A percentile compares a stretch with the other conserved stretches of the same genome.
phyloP scores from a whole-genome alignment of 805 yeast genomes.

The Zygotorulaspora sp. region DNA sequence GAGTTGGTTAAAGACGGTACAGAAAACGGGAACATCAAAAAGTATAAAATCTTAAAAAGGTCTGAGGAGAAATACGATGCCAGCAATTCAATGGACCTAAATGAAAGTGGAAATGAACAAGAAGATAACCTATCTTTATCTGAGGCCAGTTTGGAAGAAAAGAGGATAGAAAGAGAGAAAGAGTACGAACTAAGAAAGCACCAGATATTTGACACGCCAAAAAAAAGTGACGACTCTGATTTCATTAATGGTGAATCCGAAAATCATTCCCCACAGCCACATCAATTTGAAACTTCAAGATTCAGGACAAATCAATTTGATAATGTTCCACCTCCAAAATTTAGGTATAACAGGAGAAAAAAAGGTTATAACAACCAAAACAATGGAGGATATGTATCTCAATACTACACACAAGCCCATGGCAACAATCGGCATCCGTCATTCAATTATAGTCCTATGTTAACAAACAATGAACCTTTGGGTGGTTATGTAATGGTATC shows the following conservation, averaged over 20 bases:
- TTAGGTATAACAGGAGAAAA: conserved; percentile 7
- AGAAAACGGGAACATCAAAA: conserved; percentile 4
- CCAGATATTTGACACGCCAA: conserved; percentile 34
- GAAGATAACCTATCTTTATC: conserved; percentile 1
- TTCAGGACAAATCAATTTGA: conserved; percentile 16
- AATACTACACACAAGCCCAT: conserved; percentile 10
- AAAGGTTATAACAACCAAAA: conserved; percentile 3
- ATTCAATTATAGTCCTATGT: background rate
- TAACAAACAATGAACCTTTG: conserved; percentile 4
- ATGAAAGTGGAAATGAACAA: conserved; percentile 3
- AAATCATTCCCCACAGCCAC: conserved; percentile 25
- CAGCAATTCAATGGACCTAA: background rate
- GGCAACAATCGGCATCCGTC: background rate
- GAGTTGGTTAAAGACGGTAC: background rate
- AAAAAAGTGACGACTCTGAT: conserved; percentile 25
- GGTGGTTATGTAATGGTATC: conserved; percentile 4
- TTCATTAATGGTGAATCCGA: conserved; percentile 13
- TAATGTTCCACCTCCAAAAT: conserved; percentile 12
- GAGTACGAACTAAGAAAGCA: conserved; percentile 41
- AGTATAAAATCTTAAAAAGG: conserved; percentile 26
- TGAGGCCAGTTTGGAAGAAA: conserved; percentile 28
- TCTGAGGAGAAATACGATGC: conserved; percentile 12
- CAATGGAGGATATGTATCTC: conserved; percentile 4
- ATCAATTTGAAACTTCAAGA: conserved; percentile 27
- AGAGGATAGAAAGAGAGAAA: conserved; percentile 41